phyloP scores from a whole-genome alignment of 2,329 filamentous ascomycete genomes.

The Chrysoporthe austroafricana region DNA sequence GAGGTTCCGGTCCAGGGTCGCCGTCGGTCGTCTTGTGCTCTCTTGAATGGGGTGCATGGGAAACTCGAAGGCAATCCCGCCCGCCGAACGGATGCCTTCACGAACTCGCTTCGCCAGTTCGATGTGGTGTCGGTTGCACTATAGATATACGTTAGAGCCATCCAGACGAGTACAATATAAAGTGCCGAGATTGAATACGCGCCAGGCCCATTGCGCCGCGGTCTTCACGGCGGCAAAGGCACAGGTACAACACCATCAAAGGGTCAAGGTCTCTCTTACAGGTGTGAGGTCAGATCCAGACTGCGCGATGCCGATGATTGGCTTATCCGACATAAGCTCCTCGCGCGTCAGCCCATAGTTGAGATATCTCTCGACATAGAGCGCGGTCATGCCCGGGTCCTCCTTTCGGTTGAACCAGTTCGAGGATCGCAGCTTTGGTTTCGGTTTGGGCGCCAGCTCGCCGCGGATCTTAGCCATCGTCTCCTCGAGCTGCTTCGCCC shows the following conservation, averaged over 20 bases:
- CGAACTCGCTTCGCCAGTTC: conserved; percentile 53
- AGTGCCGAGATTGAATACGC: neutral
- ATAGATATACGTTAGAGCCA: neutral
- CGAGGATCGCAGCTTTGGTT: conserved; percentile 41
- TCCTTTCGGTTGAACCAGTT: conserved; percentile 49
- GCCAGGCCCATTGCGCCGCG: neutral
- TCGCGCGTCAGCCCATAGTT: conserved; percentile 54
- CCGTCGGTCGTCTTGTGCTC: conserved; percentile 50
- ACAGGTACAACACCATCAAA: no score
- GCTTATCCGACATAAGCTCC: conserved; percentile 52
- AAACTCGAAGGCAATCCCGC: conserved; percentile 55
- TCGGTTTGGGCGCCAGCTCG: neutral
- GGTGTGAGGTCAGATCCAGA: conserved; percentile 54
- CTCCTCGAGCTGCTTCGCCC: conserved; percentile 33
- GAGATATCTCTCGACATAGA: conserved; percentile 55
- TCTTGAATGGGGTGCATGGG: conserved; percentile 57
- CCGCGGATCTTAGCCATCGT: conserved; percentile 26
- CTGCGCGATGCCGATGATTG: conserved; percentile 57
- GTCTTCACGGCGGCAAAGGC: no score
- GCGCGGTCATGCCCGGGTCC: conserved; percentile 37
- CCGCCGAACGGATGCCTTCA: conserved; percentile 53
- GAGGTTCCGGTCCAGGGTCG: conserved; percentile 53
- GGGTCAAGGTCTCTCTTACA: neutral
- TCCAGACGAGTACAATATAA: no score
- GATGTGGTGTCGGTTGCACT: conserved; percentile 53